A percentile compares a stretch with the other conserved stretches of the same genome.
These are phyloP conservation scores for Lachancea sp. DNA, from an alignment of 805 yeast species.

Conservation along the genomic window DNA sequence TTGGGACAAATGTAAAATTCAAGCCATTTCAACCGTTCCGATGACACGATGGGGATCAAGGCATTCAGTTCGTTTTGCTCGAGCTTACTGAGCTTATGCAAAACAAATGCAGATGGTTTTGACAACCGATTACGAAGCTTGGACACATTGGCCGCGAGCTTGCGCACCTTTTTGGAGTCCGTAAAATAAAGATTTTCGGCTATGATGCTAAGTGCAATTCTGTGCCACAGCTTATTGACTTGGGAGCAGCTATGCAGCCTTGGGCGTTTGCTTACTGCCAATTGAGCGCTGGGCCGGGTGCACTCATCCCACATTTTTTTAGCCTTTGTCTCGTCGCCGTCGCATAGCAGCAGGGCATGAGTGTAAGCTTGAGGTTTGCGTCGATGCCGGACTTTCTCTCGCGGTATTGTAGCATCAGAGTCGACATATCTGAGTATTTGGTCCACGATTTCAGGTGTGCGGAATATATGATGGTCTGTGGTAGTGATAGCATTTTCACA, in stretches of 20 bases:
- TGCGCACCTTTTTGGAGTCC: conserved; percentile 40
- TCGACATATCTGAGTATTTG: conserved; percentile 60
- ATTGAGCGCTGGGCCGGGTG: background rate
- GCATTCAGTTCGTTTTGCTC: conserved; percentile 48
- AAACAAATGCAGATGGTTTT: conserved; percentile 45
- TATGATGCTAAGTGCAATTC: conserved; percentile 48
- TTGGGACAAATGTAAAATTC: conserved; percentile 82
- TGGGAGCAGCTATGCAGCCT: conserved; percentile 52
- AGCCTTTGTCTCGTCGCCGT: conserved; percentile 43
- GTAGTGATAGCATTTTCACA: background rate
- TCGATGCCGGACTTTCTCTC: conserved; percentile 52
- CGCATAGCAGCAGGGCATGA: conserved; percentile 65
- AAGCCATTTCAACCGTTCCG: conserved; percentile 53
- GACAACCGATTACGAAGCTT: conserved; percentile 13
- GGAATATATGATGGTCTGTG: conserved; percentile 40
- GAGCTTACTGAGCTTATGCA: conserved; percentile 57
- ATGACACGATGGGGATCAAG: conserved; percentile 37
- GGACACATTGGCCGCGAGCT: conserved; percentile 29
- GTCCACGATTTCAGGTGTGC: conserved; percentile 68
- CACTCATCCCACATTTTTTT: conserved; percentile 37
- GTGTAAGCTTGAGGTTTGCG: conserved; percentile 62
- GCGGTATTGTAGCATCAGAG: conserved; percentile 48
- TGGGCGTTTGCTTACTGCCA: background rate
- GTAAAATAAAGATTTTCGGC: conserved; percentile 51
- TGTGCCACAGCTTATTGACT: conserved; percentile 65